phyloP scores from a whole-genome alignment of 805 yeast genomes.

The Sugiyamaella americana region DNA sequence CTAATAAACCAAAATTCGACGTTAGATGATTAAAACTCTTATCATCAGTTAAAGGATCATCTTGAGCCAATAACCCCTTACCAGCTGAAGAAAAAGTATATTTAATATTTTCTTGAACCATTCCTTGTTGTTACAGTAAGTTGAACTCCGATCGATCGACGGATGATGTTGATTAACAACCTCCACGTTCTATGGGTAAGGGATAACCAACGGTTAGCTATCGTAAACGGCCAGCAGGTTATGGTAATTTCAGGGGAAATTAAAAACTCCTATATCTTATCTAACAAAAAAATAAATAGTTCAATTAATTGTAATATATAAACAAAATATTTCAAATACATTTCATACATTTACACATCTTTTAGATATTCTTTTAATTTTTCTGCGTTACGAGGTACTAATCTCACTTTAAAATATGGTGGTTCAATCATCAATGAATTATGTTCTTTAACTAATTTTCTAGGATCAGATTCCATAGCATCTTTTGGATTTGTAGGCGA shows the following conservation, averaged over 20 bases:
- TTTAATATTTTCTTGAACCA: not conserved
- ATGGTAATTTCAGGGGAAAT: too few species aligned
- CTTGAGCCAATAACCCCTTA: conserved; percentile 41
- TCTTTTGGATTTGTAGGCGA: conserved; percentile 36
- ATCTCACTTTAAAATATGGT: conserved; percentile 33
- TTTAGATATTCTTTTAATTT: not conserved
- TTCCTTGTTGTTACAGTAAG: conserved; percentile 1
- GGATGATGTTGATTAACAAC: too few species aligned
- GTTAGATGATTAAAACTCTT: conserved; percentile 37
- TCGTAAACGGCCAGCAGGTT: too few species aligned
- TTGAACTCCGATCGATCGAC: too few species aligned
- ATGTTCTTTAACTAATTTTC: conserved; percentile 46
- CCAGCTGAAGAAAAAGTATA: conserved; percentile 24
- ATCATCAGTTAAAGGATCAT: conserved; percentile 38
- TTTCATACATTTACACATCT: too few species aligned
- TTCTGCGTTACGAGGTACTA: conserved; percentile 29
- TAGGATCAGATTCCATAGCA: conserved; percentile 46
- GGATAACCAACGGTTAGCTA: too few species aligned
- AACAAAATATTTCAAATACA: too few species aligned
- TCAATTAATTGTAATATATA: too few species aligned
- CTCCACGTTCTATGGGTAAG: too few species aligned
- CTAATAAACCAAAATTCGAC: conserved; percentile 39
- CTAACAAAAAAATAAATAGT: too few species aligned
- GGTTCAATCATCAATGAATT: conserved; percentile 63
- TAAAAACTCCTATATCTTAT: too few species aligned